These are phyloP conservation scores for Ophiosphaerella herpotricha DNA, from an alignment of 2,329 filamentous ascomycete genomes.

Conservation along the genomic window DNA sequence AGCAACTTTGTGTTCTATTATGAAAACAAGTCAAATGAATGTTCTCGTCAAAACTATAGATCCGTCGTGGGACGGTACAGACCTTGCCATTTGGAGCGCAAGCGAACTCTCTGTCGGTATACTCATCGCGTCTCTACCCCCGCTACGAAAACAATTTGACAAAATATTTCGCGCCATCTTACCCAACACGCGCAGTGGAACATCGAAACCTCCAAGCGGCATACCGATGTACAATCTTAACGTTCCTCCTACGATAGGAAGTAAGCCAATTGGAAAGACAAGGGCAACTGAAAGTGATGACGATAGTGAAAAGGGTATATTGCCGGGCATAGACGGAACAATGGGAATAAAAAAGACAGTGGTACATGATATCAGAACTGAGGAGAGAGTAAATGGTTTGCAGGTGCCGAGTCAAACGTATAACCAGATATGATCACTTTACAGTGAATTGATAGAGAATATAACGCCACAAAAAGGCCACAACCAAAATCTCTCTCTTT, in stretches of 20 bases:
- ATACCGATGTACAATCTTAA: slow-evolving; percentile 16
- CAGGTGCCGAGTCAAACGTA: background rate
- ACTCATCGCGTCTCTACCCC: slow-evolving; percentile 28
- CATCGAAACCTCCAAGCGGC: background rate
- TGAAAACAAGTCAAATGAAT: slow-evolving; percentile 29
- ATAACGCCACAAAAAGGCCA: no score
- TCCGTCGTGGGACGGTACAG: slow-evolving; percentile 31
- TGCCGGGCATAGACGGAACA: slow-evolving; percentile 3
- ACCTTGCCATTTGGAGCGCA: slow-evolving; percentile 31
- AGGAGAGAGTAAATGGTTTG: background rate
- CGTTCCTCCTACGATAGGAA: slow-evolving; percentile 1
- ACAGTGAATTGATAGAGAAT: no score
- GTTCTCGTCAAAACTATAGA: slow-evolving; percentile 25
- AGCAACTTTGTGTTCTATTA: slow-evolving; percentile 32
- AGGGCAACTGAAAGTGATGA: slow-evolving; percentile 10
- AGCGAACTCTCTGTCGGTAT: slow-evolving; percentile 30
- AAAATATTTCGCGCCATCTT: slow-evolving; percentile 20
- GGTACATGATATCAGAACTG: slow-evolving; percentile 12
- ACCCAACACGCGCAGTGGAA: slow-evolving; percentile 13
- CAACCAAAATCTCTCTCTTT: no score
- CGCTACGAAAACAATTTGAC: slow-evolving; percentile 33
- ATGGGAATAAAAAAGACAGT: slow-evolving; percentile 16
- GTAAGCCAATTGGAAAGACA: slow-evolving; percentile 7
- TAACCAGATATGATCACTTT: no score
- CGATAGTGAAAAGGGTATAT: slow-evolving; percentile 13